phyloP scores from a whole-genome alignment of 768 basidiomycete species.

The Leccinum longicurvipes region DNA sequence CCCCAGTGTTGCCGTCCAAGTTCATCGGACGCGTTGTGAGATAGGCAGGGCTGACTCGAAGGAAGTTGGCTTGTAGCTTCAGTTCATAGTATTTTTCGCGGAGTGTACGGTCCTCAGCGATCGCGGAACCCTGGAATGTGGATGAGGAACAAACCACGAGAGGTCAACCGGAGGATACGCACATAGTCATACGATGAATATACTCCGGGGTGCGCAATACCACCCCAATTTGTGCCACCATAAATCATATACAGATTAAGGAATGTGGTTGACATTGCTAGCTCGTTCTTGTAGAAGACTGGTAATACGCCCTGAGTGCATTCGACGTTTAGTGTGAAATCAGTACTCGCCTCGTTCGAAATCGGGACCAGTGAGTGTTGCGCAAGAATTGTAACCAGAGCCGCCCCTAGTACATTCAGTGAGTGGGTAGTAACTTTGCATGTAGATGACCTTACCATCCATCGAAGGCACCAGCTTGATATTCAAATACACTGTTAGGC shows the following conservation, averaged over 20 bases:
- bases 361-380: slow-evolving; percentile 22
- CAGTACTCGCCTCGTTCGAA: slow-evolving; percentile 21
- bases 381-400: slow-evolving; percentile 18
- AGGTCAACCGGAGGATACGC: neutral
- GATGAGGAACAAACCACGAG: neutral
- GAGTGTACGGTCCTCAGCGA: slow-evolving; percentile 49
- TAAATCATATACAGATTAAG: slow-evolving; percentile 56
- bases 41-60: slow-evolving; percentile 48
- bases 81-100: slow-evolving; percentile 54
- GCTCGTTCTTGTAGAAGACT: slow-evolving; percentile 24
- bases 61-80: slow-evolving; percentile 50
- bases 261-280: slow-evolving; percentile 14
- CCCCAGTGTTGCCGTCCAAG: slow-evolving; percentile 36
- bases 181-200: slow-evolving; percentile 64
- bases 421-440: neutral
- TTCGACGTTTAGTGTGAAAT: neutral
- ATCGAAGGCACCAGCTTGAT: slow-evolving; percentile 49
- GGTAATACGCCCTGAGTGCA: slow-evolving; percentile 3
- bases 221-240: slow-evolving; percentile 65
- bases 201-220: slow-evolving; percentile 51
- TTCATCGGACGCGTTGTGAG: slow-evolving; percentile 46
- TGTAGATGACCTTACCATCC: slow-evolving; percentile 44
- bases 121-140: slow-evolving; percentile 40
- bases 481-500: slow-evolving; percentile 26
- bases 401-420: slow-evolving; percentile 20